Conservation (phyloP, 306 rosid species). For the Gynostemma pentaphyllum region DNA sequence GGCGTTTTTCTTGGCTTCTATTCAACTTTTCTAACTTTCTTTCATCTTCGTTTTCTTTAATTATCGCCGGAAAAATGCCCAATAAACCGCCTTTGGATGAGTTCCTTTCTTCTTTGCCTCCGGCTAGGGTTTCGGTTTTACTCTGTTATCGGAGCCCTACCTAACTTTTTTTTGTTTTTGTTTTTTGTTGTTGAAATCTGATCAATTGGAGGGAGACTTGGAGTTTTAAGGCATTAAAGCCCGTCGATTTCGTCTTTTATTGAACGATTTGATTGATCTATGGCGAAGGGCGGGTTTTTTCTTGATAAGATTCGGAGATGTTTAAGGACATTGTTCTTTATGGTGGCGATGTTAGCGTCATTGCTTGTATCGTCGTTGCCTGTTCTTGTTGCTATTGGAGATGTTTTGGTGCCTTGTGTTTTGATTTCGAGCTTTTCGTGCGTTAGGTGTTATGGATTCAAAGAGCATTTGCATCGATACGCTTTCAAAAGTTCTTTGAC, state of each 20-base stretch:
- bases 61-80: conserved; percentile 38
- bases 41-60: not conserved
- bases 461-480: conserved; percentile 59
- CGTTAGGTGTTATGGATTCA: conserved; percentile 54
- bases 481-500: conserved; percentile 82
- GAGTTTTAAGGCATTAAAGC: not conserved
- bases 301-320: conserved; percentile 62
- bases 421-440: conserved; percentile 77
- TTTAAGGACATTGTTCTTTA: conserved; percentile 66
- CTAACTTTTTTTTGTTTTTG: conserved; percentile 3
- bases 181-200: not conserved
- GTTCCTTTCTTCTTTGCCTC: not conserved
- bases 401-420: conserved; percentile 56
- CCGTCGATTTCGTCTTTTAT: conserved; percentile 12
- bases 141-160: conserved; percentile 20
- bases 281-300: conserved; percentile 74
- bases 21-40: not conserved
- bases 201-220: conserved; percentile 15
- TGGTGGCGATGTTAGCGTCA: conserved; percentile 74
- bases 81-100: conserved; percentile 20
- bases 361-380: conserved; percentile 76
- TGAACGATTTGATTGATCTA: conserved; percentile 6
- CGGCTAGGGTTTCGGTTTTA: conserved; percentile 51
- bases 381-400: conserved; percentile 64
- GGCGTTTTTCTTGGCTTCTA: conserved; percentile 17